These are phyloP conservation scores for Monilinia aucupariae DNA, from an alignment of 2,329 filamentous ascomycete species.

Conservation along the genomic window DNA sequence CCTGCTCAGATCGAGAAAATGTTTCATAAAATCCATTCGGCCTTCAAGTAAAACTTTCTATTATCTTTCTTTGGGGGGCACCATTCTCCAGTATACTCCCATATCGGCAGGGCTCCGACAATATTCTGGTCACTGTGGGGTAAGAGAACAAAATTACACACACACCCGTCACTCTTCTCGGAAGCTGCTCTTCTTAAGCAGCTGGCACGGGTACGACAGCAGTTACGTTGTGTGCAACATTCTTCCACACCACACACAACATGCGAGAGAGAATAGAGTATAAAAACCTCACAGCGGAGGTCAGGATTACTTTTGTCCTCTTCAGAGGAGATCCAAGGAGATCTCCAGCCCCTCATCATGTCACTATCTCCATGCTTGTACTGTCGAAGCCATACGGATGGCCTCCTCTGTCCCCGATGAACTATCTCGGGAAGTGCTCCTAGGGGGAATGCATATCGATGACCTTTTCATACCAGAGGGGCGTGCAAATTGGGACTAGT, in stretches of 20 bases:
- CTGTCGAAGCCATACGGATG: background rate
- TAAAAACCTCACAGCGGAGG: background rate
- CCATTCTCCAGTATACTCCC: no score
- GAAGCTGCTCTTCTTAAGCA: background rate
- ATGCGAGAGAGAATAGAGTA: background rate
- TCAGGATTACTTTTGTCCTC: background rate
- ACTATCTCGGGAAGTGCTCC: slow-evolving; percentile 21
- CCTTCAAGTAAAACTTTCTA: no score
- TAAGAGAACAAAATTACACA: no score
- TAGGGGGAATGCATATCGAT: slow-evolving; percentile 27
- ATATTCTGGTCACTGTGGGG: no score
- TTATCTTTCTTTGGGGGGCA: no score
- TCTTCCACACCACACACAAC: background rate
- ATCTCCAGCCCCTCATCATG: background rate
- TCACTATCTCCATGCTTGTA: slow-evolving; percentile 1
- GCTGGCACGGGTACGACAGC: background rate
- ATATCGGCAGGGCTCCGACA: no score
- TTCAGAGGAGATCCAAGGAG: background rate
- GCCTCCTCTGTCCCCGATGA: background rate
- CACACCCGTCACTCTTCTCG: no score
- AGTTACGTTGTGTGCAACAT: background rate
- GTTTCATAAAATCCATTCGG: no score
- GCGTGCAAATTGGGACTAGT: slow-evolving; percentile 40
- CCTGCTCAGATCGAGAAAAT: background rate
- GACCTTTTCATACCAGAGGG: slow-evolving; percentile 36